Evolutionary conservation across 495 filamentous ascomycete genomes (phyloP).

Genomic region (Delitschia confertaspora): DNA sequence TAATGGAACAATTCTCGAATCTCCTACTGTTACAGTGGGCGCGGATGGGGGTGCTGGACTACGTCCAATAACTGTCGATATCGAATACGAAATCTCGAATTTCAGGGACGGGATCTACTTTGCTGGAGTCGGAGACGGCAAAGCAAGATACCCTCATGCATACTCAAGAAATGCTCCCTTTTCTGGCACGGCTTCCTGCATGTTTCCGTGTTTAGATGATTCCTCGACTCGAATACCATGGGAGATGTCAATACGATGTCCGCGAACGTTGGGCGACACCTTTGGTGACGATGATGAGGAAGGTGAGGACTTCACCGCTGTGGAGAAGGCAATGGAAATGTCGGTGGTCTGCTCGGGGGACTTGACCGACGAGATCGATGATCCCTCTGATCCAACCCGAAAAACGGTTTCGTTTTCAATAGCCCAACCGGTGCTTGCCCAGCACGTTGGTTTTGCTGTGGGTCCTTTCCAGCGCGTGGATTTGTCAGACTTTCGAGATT

Average conservation of each 20-base stretch:
- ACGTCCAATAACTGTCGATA: constrained; percentile 48
- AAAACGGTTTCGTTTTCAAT: constrained; percentile 77
- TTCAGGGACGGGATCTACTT: constrained; percentile 85
- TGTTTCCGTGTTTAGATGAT: constrained; percentile 91
- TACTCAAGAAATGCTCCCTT: constrained; percentile 75
- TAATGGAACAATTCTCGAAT: constrained; percentile 6
- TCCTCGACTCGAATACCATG: constrained; percentile 67
- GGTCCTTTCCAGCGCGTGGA: constrained; percentile 93
- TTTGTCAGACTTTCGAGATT: constrained; percentile 77
- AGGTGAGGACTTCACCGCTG: constrained; percentile 45
- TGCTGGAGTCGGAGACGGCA: constrained; percentile 69
- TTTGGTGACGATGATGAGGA: constrained; percentile 36
- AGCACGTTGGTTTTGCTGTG: constrained; percentile 83
- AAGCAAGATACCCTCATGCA: constrained; percentile 76
- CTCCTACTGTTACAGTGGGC: constrained; percentile 27
- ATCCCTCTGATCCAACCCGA: constrained; percentile 62
- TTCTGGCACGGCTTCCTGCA: constrained; percentile 68
- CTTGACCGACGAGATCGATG: constrained; percentile 64
- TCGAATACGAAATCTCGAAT: constrained; percentile 65
- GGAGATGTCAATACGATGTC: constrained; percentile 78
- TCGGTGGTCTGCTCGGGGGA: constrained; percentile 85
- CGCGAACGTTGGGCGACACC: constrained; percentile 78
- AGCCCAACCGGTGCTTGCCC: constrained; percentile 60
- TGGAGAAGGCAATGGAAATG: constrained; percentile 80
- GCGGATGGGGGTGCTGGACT: constrained; percentile 31